A percentile compares a stretch with the other conserved stretches of the same genome.
phyloP scores from a whole-genome alignment of 805 yeast species.

The Monosporozyma siamensis region DNA sequence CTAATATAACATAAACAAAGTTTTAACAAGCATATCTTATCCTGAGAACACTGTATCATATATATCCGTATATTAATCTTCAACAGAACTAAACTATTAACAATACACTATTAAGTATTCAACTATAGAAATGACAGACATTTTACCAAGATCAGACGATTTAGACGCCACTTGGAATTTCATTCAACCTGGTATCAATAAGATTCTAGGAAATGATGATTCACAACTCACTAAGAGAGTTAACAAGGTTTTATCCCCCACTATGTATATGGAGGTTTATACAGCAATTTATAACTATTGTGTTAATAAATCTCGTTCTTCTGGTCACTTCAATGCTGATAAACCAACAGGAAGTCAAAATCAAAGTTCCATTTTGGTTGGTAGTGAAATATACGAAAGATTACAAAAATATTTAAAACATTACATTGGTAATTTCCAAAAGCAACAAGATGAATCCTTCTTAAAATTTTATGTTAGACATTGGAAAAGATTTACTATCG shows the following conservation, averaged over 20 bases:
- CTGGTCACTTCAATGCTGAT: slow-evolving; percentile 34
- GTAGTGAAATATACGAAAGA: slow-evolving; percentile 77
- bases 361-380: slow-evolving; percentile 50
- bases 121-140: slow-evolving; percentile 19
- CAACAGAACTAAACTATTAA: no score
- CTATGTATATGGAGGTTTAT: slow-evolving; percentile 81
- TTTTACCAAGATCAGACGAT: slow-evolving; percentile 49
- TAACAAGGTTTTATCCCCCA: slow-evolving; percentile 53
- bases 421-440: slow-evolving; percentile 45
- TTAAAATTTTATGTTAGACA: slow-evolving; percentile 74
- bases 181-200: slow-evolving; percentile 66
- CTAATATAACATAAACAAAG: no score
- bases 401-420: slow-evolving; percentile 55
- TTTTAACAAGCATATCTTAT: no score
- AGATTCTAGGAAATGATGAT: slow-evolving; percentile 55
- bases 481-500: slow-evolving; percentile 85
- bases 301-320: slow-evolving; percentile 58
- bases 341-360: slow-evolving; percentile 18
- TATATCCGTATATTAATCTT: no score
- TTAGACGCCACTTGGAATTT: slow-evolving; percentile 65
- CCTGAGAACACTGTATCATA: no score
- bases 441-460: slow-evolving; percentile 54
- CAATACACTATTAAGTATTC: no score
- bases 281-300: slow-evolving; percentile 91
- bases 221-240: slow-evolving; percentile 31